Evolutionary conservation across 2,329 filamentous ascomycete species (phyloP).

Genomic region (Alternaria gansuensis): DNA sequence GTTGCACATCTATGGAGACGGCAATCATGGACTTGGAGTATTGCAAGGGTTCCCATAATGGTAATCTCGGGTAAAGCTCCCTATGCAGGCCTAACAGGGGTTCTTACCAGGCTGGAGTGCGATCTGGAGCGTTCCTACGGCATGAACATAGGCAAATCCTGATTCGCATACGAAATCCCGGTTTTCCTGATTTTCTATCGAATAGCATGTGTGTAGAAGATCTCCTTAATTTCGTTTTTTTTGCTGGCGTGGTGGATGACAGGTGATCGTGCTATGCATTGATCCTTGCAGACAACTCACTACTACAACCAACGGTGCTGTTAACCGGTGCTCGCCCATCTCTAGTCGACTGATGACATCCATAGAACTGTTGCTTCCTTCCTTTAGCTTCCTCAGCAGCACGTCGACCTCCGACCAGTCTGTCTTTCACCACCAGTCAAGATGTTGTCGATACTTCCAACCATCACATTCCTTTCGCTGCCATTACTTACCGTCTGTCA

Average conservation of each 20-base stretch:
- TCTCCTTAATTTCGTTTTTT: constrained; percentile 44
- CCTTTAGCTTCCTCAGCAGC: constrained; percentile 26
- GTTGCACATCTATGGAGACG: constrained; percentile 25
- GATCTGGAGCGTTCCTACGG: constrained; percentile 26
- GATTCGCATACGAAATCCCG: constrained; percentile 25
- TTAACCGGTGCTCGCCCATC: constrained; percentile 27
- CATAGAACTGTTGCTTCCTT: constrained; percentile 31
- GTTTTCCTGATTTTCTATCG: constrained; percentile 16
- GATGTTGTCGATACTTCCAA: constrained; percentile 38
- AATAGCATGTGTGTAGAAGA: constrained; percentile 26
- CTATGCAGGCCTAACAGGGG: constrained; percentile 35
- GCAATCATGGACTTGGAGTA: constrained; percentile 29
- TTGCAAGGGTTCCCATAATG: constrained; percentile 35
- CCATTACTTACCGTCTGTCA: constrained; percentile 47
- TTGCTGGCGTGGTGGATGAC: constrained; percentile 23
- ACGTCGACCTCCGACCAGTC: constrained; percentile 38
- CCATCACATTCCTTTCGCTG: constrained; percentile 46
- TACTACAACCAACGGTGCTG: constrained; percentile 28
- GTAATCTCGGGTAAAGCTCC: constrained; percentile 49
- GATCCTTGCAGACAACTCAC: constrained; percentile 37
- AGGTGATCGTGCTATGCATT: constrained; percentile 29
- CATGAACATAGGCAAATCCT: constrained; percentile 31
- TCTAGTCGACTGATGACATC: constrained; percentile 19
- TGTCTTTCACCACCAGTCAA: constrained; percentile 26
- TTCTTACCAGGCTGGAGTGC: constrained; percentile 35